Evolutionary conservation across 352 stramenopile genomes (phyloP).

Genomic region (Phytophthora litchii): DNA sequence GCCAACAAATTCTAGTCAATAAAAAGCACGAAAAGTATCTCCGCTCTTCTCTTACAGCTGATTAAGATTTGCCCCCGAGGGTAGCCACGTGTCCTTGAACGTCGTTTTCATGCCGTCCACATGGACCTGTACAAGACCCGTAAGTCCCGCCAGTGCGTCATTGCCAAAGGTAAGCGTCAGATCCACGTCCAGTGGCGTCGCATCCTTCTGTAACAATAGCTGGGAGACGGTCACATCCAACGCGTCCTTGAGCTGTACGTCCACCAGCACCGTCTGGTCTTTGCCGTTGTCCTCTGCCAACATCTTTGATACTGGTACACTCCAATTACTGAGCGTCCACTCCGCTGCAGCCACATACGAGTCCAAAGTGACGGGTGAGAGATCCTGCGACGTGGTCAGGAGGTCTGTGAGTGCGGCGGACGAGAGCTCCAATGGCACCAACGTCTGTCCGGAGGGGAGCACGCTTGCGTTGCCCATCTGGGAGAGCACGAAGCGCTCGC

Average conservation of each 20-base stretch:
- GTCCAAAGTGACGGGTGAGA: constrained; percentile 25
- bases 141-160: constrained; percentile 31
- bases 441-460: constrained; percentile 9
- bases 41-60: constrained; percentile 38
- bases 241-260: constrained; percentile 34
- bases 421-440: constrained; percentile 31
- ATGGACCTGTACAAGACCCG: constrained; percentile 37
- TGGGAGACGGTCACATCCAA: constrained; percentile 24
- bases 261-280: constrained; percentile 21
- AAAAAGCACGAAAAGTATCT: constrained; percentile 2
- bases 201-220: constrained; percentile 27
- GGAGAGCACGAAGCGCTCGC: constrained; percentile 39
- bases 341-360: constrained; percentile 20
- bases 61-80: constrained; percentile 29
- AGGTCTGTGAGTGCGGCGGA: constrained; percentile 18
- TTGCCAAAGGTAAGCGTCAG: constrained; percentile 26
- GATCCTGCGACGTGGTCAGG: constrained; percentile 10
- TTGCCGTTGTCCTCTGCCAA: constrained; percentile 8
- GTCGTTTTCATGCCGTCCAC: constrained; percentile 49
- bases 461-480: constrained; percentile 15
- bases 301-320: constrained; percentile 22
- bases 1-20: neutral
- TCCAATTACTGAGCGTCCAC: constrained; percentile 47
- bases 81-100: constrained; percentile 48
- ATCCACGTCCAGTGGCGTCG: constrained; percentile 14